phyloP scores from a whole-genome alignment of 163 green algal species.

The Coccomyxa subellipsoidea region DNA sequence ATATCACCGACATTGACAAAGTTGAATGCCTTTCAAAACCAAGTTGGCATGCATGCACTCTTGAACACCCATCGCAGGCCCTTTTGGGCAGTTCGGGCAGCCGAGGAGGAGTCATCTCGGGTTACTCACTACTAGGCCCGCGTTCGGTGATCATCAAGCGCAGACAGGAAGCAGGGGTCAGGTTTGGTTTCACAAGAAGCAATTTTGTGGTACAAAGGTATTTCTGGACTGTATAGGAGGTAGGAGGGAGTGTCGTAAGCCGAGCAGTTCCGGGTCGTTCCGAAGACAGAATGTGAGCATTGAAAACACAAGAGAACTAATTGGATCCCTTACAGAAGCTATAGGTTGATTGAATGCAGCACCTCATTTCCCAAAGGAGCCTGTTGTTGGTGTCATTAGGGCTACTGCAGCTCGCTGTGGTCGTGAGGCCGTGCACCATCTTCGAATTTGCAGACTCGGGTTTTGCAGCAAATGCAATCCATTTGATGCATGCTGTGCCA shows the following conservation, averaged over 20 bases:
- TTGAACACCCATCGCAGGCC: too few relatives aligned
- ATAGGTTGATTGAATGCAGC: background rate
- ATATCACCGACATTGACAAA: too few relatives aligned
- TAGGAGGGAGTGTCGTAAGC: background rate
- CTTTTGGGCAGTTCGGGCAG: background rate
- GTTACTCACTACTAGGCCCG: background rate
- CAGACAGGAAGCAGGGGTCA: background rate
- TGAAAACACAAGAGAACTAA: background rate
- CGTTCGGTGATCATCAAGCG: background rate
- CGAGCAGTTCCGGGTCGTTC: background rate
- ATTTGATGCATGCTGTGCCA: background rate
- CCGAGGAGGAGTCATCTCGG: background rate
- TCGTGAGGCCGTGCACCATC: constrained; percentile 3
- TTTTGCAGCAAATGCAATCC: constrained; percentile 2
- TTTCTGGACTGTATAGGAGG: background rate
- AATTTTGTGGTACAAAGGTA: too few relatives aligned
- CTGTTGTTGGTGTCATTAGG: background rate
- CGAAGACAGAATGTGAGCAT: background rate
- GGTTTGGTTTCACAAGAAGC: too few relatives aligned
- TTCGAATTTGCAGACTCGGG: constrained; percentile 5
- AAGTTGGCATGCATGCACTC: too few relatives aligned
- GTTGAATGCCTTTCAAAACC: too few relatives aligned
- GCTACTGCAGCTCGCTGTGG: background rate
- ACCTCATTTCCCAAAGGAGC: background rate
- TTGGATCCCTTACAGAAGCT: background rate